Evolutionary conservation across 192 early-diverging fungal species (phyloP).

Genomic region (Spizellomyces sp.): DNA sequence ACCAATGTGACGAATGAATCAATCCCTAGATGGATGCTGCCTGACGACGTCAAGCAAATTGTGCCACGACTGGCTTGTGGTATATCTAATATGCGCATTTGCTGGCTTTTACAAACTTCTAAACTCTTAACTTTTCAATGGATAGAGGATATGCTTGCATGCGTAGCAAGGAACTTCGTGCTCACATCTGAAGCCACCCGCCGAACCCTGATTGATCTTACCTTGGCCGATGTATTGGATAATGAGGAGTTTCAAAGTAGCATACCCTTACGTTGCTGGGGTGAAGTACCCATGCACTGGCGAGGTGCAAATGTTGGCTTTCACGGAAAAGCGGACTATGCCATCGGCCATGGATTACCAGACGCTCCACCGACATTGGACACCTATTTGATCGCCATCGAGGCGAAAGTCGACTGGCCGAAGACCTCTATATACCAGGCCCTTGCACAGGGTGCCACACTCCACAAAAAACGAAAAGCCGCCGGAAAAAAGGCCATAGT

Average conservation of each 20-base stretch:
- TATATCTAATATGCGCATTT: too few species aligned
- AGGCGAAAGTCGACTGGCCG: slow-evolving; percentile 31
- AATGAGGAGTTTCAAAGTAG: background rate
- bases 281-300: background rate
- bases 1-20: too few species aligned
- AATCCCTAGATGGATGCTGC: too few species aligned
- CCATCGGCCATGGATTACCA: slow-evolving; percentile 40
- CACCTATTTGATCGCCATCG: slow-evolving; percentile 34
- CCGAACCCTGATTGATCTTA: background rate
- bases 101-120: too few species aligned
- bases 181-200: background rate
- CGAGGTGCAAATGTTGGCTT: background rate
- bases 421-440: slow-evolving; percentile 40
- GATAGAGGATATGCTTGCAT: too few species aligned
- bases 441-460: slow-evolving; percentile 37
- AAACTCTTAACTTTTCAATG: too few species aligned
- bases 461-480: slow-evolving; percentile 38
- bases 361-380: slow-evolving; percentile 35
- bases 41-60: too few species aligned
- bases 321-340: slow-evolving; percentile 36
- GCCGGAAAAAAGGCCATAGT: slow-evolving; percentile 40
- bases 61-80: too few species aligned
- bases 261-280: background rate
- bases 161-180: too few species aligned
- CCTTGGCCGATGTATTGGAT: background rate